These are phyloP conservation scores for Candida insectorum DNA, from an alignment of 805 yeast species.

Conservation along the genomic window DNA sequence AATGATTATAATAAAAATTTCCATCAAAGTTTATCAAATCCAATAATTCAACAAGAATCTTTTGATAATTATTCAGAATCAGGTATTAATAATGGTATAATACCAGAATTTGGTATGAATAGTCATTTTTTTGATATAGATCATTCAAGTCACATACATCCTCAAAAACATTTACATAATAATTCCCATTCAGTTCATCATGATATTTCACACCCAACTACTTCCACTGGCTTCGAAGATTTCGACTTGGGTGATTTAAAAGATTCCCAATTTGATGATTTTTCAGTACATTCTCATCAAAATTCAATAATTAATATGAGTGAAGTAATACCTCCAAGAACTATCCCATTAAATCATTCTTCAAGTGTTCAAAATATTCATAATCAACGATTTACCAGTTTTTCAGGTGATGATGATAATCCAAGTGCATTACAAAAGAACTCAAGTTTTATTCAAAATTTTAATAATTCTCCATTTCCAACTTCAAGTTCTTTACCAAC, in stretches of 20 bases:
- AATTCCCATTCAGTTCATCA: background rate
- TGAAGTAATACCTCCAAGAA: conserved; percentile 7
- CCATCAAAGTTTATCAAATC: background rate
- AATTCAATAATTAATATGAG: conserved; percentile 9
- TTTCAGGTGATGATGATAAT: background rate
- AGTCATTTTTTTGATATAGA: background rate
- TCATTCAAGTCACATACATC: background rate
- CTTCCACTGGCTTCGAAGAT: conserved; percentile 6
- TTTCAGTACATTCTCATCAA: conserved; percentile 10
- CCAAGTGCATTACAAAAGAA: background rate
- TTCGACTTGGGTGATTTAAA: conserved; percentile 5
- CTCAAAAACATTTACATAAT: background rate
- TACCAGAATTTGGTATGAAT: background rate
- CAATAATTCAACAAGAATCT: no score
- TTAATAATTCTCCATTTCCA: conserved; percentile 2
- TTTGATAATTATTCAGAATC: background rate
- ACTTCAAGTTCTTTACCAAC: conserved; percentile 7
- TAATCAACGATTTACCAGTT: no score
- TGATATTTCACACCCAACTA: background rate
- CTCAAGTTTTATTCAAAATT: background rate
- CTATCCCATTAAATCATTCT: conserved; percentile 1
- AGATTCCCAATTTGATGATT: conserved; percentile 1
- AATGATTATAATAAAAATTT: background rate
- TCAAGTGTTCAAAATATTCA: conserved; percentile 3
- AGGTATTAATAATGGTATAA: background rate